Evolutionary conservation across 768 basidiomycete species (phyloP).

Genomic region (Phaeotremella fagi): DNA sequence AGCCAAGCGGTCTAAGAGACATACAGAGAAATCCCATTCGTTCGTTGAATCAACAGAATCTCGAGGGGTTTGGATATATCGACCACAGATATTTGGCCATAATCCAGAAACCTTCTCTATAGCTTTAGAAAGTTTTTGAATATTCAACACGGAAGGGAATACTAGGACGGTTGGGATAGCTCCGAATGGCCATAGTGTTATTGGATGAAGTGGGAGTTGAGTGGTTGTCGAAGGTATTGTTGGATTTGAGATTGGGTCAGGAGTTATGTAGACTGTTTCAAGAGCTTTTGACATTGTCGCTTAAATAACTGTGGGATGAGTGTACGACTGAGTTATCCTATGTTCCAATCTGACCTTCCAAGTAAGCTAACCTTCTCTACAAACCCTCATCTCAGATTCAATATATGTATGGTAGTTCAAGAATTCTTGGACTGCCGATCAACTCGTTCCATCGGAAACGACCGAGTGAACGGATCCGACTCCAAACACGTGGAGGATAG

Average conservation of each 20-base stretch:
- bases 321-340: too few relatives aligned
- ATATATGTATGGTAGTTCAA: too few relatives aligned
- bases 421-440: too few relatives aligned
- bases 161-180: background rate
- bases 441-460: too few relatives aligned
- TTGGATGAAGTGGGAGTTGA: background rate
- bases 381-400: too few relatives aligned
- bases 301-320: too few relatives aligned
- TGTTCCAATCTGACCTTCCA: too few relatives aligned
- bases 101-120: background rate
- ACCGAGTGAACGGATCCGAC: too few relatives aligned
- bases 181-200: constrained; percentile 1
- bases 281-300: background rate
- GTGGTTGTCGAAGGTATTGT: background rate
- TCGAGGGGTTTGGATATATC: background rate
- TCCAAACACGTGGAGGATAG: too few relatives aligned
- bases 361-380: too few relatives aligned
- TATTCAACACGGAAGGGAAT: background rate
- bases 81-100: constrained; percentile 1
- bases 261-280: background rate
- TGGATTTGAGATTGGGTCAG: background rate
- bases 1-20: background rate
- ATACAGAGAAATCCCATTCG: background rate
- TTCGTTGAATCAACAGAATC: background rate
- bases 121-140: background rate